These are phyloP conservation scores for Parastagonospora nodorum DNA, from an alignment of 2,329 filamentous ascomycete species.

Conservation along the genomic window DNA sequence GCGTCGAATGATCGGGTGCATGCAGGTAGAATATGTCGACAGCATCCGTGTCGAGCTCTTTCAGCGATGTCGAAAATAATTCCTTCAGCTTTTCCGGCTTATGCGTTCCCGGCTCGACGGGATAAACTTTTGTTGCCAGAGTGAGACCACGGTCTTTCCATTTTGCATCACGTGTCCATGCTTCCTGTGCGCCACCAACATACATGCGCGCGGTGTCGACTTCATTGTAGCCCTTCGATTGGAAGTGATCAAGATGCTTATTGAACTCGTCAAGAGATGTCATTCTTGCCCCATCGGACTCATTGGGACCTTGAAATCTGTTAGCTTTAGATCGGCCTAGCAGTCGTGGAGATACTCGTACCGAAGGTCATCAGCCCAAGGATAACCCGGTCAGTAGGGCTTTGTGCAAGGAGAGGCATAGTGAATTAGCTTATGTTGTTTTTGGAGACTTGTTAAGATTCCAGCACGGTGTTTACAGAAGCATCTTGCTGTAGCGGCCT, in stretches of 20 bases:
- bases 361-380: conserved; percentile 86
- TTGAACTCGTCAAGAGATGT: conserved; percentile 73
- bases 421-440: conserved; percentile 2
- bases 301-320: conserved; percentile 55
- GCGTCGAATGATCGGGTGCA: conserved; percentile 54
- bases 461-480: not conserved
- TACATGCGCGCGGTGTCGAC: conserved; percentile 83
- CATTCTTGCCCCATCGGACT: conserved; percentile 69
- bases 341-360: conserved; percentile 14
- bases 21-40: conserved; percentile 59
- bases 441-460: not conserved
- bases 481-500: not conserved
- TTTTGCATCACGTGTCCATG: conserved; percentile 72
- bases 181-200: conserved; percentile 74
- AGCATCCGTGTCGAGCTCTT: conserved; percentile 28
- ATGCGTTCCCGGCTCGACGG: conserved; percentile 36
- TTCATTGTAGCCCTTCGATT: conserved; percentile 80
- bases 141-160: conserved; percentile 81
- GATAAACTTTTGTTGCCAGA: conserved; percentile 78
- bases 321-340: conserved; percentile 12
- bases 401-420: conserved; percentile 40
- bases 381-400: conserved; percentile 70
- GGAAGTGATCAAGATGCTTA: conserved; percentile 73
- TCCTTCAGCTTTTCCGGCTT: conserved; percentile 33
- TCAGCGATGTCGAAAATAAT: conserved; percentile 28